Evolutionary conservation across 2,329 filamentous ascomycete genomes (phyloP), one percentile per base, ranked within the genome.

Genomic region (Canariomyces notabilis): DNA sequence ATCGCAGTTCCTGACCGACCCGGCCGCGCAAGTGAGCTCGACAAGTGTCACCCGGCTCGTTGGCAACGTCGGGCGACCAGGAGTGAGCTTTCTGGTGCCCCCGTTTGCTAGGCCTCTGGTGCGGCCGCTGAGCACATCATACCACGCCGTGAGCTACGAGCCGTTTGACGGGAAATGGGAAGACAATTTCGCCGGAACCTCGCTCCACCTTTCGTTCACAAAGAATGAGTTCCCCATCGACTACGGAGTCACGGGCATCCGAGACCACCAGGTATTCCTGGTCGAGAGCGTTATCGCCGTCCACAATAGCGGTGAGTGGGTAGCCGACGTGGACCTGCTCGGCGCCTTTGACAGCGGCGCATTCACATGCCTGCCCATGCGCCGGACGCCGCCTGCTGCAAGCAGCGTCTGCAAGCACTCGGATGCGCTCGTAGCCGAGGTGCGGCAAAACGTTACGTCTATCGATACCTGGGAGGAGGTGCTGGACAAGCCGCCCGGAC

Each of bases 181-280:
- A 31, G 38, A 47, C 32, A 22, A 2, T 9, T 50, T 47, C 11
- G n/a, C 19, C 11, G 40, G 39, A 3, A 50, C 48, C 3, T 37
- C 26, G 2, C 21, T 50, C 6, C 48, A 50, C 4, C 40, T 50
- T 4, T 41, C 48, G 4, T 50, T 50, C 19, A 50, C 48, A 2
- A 33, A 16, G 5, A 46, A 29, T 33, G 37, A 33, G 32, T 11
- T 31, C 8, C 31, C 31, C 1, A n/a, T 50, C 14, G 32, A 40
- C 18, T 7, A 12, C 3, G 44, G 15, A 3, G 29, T 12, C 18
- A 42, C 37, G 2, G 47, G 42, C 5, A 42, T 29, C 14, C 41
- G 18, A 11, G 42, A 44, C 37, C 18, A 34, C 12, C 37, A 49
- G 18, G 29, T 23, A 16, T 46, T 23, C 35, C n/a, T 37, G 4